Evolutionary conservation across 164 flowering plant species (phyloP).

Genomic region (Dillenia turbinata): DNA sequence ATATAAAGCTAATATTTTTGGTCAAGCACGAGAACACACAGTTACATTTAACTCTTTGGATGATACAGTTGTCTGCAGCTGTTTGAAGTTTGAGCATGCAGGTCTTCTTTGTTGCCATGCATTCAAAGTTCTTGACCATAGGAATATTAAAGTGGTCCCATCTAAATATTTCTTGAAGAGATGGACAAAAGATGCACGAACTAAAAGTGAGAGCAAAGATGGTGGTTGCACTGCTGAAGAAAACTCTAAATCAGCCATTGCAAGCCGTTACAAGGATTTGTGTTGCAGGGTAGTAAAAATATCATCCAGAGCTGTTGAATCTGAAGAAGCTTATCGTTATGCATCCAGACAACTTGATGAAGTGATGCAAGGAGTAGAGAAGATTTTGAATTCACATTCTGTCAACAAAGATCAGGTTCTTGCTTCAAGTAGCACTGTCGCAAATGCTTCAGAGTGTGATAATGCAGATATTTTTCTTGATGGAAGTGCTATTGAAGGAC

Average conservation of each 20-base stretch:
- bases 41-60: conserved; percentile 10
- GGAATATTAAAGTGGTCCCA: conserved; percentile 17
- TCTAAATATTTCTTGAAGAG: conserved; percentile 15
- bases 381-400: conserved; percentile 18
- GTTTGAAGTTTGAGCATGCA: conserved; percentile 17
- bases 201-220: conserved; percentile 5
- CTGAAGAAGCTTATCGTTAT: conserved; percentile 26
- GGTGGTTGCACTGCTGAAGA: conserved; percentile 6
- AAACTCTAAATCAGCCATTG: conserved; percentile 11
- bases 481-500: conserved; percentile 17
- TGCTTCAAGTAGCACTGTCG: conserved; percentile 15
- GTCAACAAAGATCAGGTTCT: conserved; percentile 12
- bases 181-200: conserved; percentile 22
- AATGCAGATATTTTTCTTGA: conserved; percentile 16
- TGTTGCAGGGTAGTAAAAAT: conserved; percentile 21
- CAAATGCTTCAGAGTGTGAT: conserved; percentile 23
- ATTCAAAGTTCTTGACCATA: conserved; percentile 5
- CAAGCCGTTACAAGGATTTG: conserved; percentile 26
- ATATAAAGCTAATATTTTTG: conserved; percentile 16
- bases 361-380: conserved; percentile 29
- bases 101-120: conserved; percentile 20
- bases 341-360: conserved; percentile 28
- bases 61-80: conserved; percentile 11
- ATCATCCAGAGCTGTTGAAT: conserved; percentile 30
- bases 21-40: conserved; percentile 2